phyloP scores from a whole-genome alignment of 164 flowering plant species.

The Nymphaea colorata region DNA sequence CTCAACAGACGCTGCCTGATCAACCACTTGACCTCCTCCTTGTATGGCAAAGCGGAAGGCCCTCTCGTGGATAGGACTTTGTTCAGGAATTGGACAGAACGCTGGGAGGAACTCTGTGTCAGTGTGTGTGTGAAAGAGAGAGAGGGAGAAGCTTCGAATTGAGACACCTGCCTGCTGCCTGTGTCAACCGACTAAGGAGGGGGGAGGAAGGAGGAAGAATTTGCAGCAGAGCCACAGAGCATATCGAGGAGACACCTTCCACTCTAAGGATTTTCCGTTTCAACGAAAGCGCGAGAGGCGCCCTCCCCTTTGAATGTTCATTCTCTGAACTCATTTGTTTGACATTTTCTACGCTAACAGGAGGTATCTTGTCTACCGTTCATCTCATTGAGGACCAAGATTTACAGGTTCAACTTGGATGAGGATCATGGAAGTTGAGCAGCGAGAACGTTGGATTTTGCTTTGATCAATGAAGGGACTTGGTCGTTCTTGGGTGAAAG shows the following conservation, averaged over 20 bases:
- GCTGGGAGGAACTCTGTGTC: conserved; percentile 2
- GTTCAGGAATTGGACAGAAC: conserved; percentile 44
- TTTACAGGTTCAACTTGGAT: background rate
- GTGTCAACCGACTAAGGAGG: too few species aligned
- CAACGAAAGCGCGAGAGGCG: too few species aligned
- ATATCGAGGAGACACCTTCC: too few species aligned
- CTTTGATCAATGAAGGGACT: background rate
- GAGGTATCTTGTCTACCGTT: background rate
- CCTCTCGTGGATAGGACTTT: conserved; percentile 82
- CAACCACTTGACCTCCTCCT: conserved; percentile 72
- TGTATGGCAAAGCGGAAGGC: conserved; percentile 66
- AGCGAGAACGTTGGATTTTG: background rate
- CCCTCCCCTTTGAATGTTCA: too few species aligned
- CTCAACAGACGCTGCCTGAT: conserved; percentile 75
- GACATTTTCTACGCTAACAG: background rate
- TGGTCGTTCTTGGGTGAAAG: background rate
- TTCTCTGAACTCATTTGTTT: too few species aligned
- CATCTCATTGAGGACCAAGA: background rate
- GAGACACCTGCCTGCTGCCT: too few species aligned
- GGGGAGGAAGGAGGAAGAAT: too few species aligned
- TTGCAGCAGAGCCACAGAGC: too few species aligned
- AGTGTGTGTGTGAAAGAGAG: too few species aligned
- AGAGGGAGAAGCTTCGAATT: too few species aligned
- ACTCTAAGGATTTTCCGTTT: too few species aligned
- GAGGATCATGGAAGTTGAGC: background rate